Conservation (phyloP, 1,284 basidiomycete genomes). For the Sanghuangporus weigelae region DNA sequence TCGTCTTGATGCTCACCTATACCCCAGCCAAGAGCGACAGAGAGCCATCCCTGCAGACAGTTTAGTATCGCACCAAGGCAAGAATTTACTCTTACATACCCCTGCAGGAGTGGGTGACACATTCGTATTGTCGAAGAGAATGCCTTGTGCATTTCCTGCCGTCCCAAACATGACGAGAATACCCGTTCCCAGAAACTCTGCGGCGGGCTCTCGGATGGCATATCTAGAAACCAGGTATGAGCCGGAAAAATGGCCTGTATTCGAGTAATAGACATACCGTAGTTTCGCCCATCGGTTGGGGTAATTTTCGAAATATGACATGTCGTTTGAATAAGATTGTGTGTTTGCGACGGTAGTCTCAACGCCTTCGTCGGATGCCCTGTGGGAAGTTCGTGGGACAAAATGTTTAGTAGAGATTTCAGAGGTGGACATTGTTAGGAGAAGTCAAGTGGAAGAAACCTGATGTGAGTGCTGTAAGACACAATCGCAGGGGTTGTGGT, state of each 20-base stretch:
- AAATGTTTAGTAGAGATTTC: neutral
- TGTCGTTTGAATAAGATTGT: neutral
- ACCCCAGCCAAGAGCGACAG: constrained; percentile 64
- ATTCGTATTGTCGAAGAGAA: constrained; percentile 44
- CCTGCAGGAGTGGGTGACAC: constrained; percentile 55
- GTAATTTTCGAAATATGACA: neutral
- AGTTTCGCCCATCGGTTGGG: constrained; percentile 14
- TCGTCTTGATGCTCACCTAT: constrained; percentile 35
- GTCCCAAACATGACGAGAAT: constrained; percentile 62
- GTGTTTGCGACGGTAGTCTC: neutral
- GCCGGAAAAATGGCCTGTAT: neutral
- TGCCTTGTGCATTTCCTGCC: constrained; percentile 60
- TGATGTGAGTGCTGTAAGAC: neutral
- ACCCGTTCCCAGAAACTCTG: constrained; percentile 66
- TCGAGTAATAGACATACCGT: constrained; percentile 3
- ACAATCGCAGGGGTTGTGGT: neutral
- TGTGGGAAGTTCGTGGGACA: neutral
- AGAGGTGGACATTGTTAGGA: neutral
- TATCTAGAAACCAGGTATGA: constrained; percentile 25
- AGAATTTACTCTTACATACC: constrained; percentile 37
- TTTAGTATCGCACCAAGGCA: neutral
- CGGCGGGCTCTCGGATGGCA: constrained; percentile 54
- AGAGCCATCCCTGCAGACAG: constrained; percentile 45
- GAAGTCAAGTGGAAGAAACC: neutral
- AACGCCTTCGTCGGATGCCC: neutral